phyloP scores from a whole-genome alignment of 345 rosid genomes.

The Eucalyptus guilfoylei region DNA sequence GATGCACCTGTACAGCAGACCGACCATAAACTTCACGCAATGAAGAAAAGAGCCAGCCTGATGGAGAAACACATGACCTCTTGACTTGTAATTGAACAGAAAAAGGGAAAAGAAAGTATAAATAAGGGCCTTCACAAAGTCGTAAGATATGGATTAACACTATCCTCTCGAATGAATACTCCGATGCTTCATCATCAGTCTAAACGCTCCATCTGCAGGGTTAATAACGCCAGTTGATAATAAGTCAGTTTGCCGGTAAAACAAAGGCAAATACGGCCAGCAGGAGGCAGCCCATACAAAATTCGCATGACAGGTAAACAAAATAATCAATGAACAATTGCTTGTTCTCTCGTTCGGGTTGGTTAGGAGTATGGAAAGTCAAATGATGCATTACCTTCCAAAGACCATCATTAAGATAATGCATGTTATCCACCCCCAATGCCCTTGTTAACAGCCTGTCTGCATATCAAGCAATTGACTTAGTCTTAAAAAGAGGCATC shows the following conservation, averaged over 20 bases:
- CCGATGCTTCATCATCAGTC: constrained; percentile 27
- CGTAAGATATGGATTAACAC: neutral
- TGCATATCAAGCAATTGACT: constrained; percentile 10
- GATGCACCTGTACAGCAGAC: neutral
- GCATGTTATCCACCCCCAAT: constrained; percentile 96
- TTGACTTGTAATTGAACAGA: neutral
- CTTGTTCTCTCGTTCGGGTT: neutral
- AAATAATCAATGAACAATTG: neutral
- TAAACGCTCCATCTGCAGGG: constrained; percentile 73
- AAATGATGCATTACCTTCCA: constrained; percentile 62
- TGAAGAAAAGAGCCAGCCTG: neutral
- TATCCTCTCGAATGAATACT: neutral
- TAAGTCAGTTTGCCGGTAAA: neutral
- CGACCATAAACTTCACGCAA: neutral
- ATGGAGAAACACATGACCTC: neutral
- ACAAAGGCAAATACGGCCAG: neutral
- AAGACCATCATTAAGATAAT: constrained; percentile 94
- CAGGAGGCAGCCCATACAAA: neutral
- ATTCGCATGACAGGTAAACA: neutral
- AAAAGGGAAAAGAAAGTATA: neutral
- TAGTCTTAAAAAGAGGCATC: neutral
- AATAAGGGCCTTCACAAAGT: neutral
- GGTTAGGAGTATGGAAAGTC: neutral
- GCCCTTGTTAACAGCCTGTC: constrained; percentile 80
- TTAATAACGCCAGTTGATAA: neutral